These are phyloP conservation scores for Apiotrichum gracile DNA, from an alignment of 1,284 basidiomycete species.

Conservation along the genomic window DNA sequence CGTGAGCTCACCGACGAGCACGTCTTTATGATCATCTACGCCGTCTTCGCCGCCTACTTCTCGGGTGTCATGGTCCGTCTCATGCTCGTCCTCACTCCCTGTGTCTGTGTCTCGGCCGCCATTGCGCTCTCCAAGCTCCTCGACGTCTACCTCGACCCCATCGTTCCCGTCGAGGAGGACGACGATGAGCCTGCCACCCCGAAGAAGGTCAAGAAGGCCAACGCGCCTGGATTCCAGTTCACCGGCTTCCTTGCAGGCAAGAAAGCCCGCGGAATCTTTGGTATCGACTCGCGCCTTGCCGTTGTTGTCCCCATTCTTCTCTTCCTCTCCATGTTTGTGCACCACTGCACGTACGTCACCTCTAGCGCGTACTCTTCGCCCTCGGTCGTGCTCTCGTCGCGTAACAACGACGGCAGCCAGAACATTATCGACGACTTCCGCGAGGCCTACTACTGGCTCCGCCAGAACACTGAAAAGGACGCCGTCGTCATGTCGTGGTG, in stretches of 20 bases:
- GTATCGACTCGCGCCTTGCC: slow-evolving; percentile 71
- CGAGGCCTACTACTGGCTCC: slow-evolving; percentile 98
- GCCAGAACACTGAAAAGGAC: slow-evolving; percentile 87
- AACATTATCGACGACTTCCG: slow-evolving; percentile 99
- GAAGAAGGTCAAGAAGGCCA: slow-evolving; percentile 51
- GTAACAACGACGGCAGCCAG: slow-evolving; percentile 74
- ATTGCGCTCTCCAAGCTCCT: slow-evolving; percentile 83
- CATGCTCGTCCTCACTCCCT: slow-evolving; percentile 47
- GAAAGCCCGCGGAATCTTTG: slow-evolving; percentile 64
- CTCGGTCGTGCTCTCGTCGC: slow-evolving; percentile 86
- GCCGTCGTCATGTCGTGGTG: slow-evolving; percentile 99
- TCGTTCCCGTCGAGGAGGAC: slow-evolving; percentile 32
- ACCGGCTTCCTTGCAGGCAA: slow-evolving; percentile 27
- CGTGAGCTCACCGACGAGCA: slow-evolving; percentile 91
- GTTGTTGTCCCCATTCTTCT: slow-evolving; percentile 72
- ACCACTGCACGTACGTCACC: slow-evolving; percentile 97
- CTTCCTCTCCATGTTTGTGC: slow-evolving; percentile 81
- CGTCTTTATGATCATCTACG: slow-evolving; percentile 98
- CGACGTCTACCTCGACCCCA: slow-evolving; percentile 76
- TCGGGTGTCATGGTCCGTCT: slow-evolving; percentile 96
- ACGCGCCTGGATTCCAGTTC: slow-evolving; percentile 22
- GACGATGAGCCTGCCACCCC: slow-evolving; percentile 4
- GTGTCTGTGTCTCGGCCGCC: slow-evolving; percentile 67
- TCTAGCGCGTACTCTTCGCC: slow-evolving; percentile 94
- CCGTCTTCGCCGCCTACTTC: slow-evolving; percentile 93